Evolutionary conservation across 495 filamentous ascomycete species (phyloP).

Genomic region (Trichoderma asperelloides): DNA sequence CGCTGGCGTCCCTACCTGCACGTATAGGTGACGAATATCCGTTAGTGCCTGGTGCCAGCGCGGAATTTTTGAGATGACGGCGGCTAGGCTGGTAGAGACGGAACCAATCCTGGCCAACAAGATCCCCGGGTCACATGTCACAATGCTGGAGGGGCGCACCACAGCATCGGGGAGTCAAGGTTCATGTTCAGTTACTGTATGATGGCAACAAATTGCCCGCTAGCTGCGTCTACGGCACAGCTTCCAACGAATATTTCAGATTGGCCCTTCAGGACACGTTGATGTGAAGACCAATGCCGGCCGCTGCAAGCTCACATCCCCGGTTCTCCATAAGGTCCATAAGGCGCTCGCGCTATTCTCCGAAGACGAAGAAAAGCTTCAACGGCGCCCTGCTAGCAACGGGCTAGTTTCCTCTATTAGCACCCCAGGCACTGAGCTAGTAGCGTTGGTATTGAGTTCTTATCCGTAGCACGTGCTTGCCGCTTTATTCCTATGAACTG

Average conservation of each 20-base stretch:
- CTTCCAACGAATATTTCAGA: not conserved
- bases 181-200: not conserved
- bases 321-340: slow-evolving; percentile 3
- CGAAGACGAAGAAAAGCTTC: not conserved
- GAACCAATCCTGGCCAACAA: not conserved
- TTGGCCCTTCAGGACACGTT: not conserved
- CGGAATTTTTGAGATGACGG: not conserved
- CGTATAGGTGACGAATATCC: not conserved
- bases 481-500: not conserved
- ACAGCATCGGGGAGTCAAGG: not conserved
- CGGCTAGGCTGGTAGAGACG: not conserved
- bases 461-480: not conserved
- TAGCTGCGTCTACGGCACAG: not conserved
- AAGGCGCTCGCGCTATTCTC: not conserved
- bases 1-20: not conserved
- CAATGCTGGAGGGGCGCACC: not conserved
- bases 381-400: not conserved
- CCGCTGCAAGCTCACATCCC: not conserved
- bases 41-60: not conserved
- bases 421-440: not conserved
- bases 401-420: not conserved
- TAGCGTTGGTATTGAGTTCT: not conserved
- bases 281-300: not conserved
- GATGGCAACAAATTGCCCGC: not conserved
- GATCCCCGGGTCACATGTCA: not conserved